A percentile compares a stretch with the other conserved stretches of the same genome.
Evolutionary conservation across 768 basidiomycete species (phyloP).

Genomic region (Podaxis rugospora): DNA sequence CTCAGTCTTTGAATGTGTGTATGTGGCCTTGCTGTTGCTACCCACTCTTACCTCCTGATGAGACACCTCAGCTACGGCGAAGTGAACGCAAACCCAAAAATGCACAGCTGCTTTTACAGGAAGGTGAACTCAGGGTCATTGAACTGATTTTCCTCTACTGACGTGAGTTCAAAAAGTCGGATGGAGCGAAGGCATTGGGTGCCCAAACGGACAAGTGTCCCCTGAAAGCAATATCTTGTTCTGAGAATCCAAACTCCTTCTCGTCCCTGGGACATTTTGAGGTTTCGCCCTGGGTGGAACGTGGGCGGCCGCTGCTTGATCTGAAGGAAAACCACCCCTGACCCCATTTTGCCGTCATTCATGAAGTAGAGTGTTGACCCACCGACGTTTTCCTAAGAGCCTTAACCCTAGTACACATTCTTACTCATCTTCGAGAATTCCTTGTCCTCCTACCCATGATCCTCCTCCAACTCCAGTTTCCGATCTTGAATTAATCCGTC

Average conservation of each 20-base stretch:
- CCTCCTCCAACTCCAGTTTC: too few species aligned
- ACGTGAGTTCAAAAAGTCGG: background rate
- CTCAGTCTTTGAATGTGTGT: constrained; percentile 11
- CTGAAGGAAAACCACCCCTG: constrained; percentile 4
- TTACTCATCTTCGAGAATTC: background rate
- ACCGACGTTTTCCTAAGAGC: background rate
- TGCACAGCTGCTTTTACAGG: constrained; percentile 6
- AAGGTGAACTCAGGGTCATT: background rate
- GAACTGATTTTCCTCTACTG: background rate
- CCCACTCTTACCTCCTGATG: background rate
- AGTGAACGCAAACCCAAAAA: background rate
- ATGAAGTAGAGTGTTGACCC: background rate
- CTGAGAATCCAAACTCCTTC: background rate
- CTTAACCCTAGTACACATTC: background rate
- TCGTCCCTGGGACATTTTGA: constrained; percentile 2
- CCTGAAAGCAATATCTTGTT: background rate
- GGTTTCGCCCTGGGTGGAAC: constrained; percentile 6
- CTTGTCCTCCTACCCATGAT: background rate
- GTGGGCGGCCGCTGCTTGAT: background rate
- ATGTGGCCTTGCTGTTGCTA: background rate
- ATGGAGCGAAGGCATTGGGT: background rate
- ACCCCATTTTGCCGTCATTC: background rate
- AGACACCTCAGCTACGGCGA: constrained; percentile 1
- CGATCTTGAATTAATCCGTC: too few species aligned
- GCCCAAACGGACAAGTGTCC: background rate